Conservation (phyloP, 2,329 filamentous ascomycete genomes). For the Ceratocystis alfenasii region DNA sequence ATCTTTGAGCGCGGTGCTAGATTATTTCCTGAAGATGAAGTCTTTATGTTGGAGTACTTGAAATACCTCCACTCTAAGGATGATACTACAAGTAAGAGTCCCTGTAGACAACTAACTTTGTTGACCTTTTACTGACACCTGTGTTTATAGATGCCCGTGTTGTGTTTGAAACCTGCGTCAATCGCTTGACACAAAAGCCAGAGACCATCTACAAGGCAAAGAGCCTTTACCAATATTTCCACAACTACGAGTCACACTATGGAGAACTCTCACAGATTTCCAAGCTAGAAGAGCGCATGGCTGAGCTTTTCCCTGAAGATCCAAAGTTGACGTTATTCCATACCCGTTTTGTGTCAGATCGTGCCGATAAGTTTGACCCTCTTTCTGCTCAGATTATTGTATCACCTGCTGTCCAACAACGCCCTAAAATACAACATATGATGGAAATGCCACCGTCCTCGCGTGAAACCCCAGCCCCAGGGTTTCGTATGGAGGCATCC, state of each 20-base stretch:
- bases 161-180: slow-evolving; percentile 90
- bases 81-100: slow-evolving; percentile 71
- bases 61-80: slow-evolving; percentile 88
- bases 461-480: slow-evolving; percentile 35
- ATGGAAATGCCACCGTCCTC: slow-evolving; percentile 40
- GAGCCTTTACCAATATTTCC: slow-evolving; percentile 79
- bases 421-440: slow-evolving; percentile 39
- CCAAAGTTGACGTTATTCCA: slow-evolving; percentile 63
- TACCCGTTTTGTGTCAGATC: slow-evolving; percentile 56
- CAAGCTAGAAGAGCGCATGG: slow-evolving; percentile 86
- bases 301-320: slow-evolving; percentile 83
- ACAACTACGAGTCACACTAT: slow-evolving; percentile 88
- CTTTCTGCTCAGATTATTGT: slow-evolving; percentile 71
- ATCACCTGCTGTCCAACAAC: slow-evolving; percentile 66
- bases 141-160: slow-evolving; percentile 65
- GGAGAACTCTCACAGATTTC: slow-evolving; percentile 84
- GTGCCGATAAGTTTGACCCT: slow-evolving; percentile 57
- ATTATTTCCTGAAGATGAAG: slow-evolving; percentile 85
- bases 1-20: slow-evolving; percentile 93
- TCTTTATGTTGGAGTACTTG: slow-evolving; percentile 88
- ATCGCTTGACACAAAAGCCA: slow-evolving; percentile 64
- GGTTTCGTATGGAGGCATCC: slow-evolving; percentile 27
- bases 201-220: slow-evolving; percentile 66
- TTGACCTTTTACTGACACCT: slow-evolving; percentile 23
- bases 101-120: not conserved